Conservation (phyloP, 176 grass and related monocot species). For the Eragrostis curvula region DNA sequence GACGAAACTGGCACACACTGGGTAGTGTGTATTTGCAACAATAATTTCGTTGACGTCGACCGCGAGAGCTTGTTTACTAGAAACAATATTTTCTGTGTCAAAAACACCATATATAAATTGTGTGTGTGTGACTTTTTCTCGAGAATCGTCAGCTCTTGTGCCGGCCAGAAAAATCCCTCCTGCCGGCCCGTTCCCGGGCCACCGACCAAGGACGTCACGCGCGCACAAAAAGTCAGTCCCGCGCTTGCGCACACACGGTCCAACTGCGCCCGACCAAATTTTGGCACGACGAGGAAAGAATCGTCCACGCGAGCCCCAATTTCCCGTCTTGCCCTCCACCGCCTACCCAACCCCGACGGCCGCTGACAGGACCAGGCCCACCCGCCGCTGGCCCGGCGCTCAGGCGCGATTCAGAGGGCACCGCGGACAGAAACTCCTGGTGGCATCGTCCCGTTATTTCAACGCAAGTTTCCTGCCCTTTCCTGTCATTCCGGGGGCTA, state of each 20-base stretch:
- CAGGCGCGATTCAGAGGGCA: no score
- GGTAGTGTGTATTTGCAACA: no score
- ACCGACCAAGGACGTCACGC: not conserved
- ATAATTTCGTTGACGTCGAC: no score
- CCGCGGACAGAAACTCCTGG: no score
- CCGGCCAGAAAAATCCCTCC: not conserved
- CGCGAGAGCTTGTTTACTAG: not conserved
- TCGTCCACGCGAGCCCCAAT: not conserved
- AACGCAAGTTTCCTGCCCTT: not conserved
- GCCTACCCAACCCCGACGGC: not conserved
- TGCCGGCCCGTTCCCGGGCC: not conserved
- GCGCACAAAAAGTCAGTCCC: not conserved
- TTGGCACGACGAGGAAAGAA: not conserved
- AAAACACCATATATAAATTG: not conserved
- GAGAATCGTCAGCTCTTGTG: not conserved
- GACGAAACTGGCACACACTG: no score
- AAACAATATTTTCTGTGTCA: not conserved
- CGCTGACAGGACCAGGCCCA: no score
- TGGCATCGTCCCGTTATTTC: conserved; percentile 15
- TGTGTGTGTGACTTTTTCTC: not conserved
- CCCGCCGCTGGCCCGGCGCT: no score
- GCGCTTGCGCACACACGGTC: not conserved
- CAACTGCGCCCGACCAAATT: not conserved
- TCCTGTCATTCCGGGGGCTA: not conserved
- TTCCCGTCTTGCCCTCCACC: not conserved